Base-by-base conservation (phyloP, 164 flowering plant species). In the Santalum album region DNA sequence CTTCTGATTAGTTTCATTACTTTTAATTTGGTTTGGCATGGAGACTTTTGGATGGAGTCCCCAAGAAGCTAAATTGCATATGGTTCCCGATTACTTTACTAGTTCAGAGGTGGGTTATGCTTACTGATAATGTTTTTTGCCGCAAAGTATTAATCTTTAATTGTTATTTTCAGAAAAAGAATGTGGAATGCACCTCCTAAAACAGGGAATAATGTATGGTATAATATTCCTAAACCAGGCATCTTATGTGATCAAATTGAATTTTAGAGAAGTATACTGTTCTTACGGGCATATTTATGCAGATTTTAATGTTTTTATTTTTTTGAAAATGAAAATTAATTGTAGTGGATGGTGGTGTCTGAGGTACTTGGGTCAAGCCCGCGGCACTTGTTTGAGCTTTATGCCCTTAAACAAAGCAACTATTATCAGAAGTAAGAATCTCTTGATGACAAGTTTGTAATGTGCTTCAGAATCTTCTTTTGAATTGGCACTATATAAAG, bases 11-110 rank as follows among this genome's bases (percentile, higher is more conserved):
- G 34, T 29, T 29, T 4, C 9, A 29, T 29, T 3, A 4, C 34
- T 29, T 29, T 3, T 29, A 29, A 29, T 22, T 57, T 54, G 62
- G 22, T 42, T 54, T 63, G 21, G 23, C 39, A 10, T 69, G 58
- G 57, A 91, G 96, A 78, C 78, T 10, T 86, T 86, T 76, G 94
- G 94, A 39, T 92, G 96, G 98, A 81, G 77, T 60, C 79, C 84
- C 18, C 77, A 72, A 66, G 89, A 88, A 75, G 96, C 94, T 53
- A 87, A 83, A 68, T 26, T 86, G 78, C 98, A 92, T 65, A 78
- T 87, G 95, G 89, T 88, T 58, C 39, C 69, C 44, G 89, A 86
- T 57, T 89, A 78, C 68, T 89, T 92, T 69, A 84, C 81, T 67
- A 59, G 69, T 35, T 73, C 84, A 56, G 96, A 92, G 88, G 98